Conservation (phyloP, 768 basidiomycete species). For the Lactifluus piperatus region DNA sequence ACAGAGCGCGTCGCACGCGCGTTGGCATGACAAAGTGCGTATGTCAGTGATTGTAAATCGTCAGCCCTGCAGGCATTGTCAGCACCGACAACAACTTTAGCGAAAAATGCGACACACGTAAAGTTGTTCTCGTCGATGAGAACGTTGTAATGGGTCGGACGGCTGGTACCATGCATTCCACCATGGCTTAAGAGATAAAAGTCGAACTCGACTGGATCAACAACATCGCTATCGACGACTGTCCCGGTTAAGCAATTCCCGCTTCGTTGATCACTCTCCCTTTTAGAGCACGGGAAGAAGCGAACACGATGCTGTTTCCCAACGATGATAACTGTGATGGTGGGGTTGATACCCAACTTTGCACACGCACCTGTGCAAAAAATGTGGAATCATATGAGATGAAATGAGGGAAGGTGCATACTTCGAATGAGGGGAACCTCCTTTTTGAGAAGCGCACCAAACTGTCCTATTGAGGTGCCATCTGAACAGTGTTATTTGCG, state of each 20-base stretch:
- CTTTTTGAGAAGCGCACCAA: slow-evolving; percentile 38
- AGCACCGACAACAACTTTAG: neutral
- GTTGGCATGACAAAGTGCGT: slow-evolving; percentile 73
- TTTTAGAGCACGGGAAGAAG: slow-evolving; percentile 41
- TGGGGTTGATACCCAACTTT: slow-evolving; percentile 47
- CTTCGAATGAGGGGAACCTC: slow-evolving; percentile 57
- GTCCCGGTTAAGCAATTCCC: slow-evolving; percentile 74
- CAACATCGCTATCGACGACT: slow-evolving; percentile 62
- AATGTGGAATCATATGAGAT: neutral
- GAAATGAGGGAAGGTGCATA: slow-evolving; percentile 22
- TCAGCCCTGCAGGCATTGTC: slow-evolving; percentile 40
- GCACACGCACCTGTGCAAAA: slow-evolving; percentile 50
- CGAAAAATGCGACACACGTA: slow-evolving; percentile 33
- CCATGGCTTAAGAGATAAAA: slow-evolving; percentile 74
- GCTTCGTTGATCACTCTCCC: slow-evolving; percentile 46
- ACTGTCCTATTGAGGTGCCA: slow-evolving; percentile 51
- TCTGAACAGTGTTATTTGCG: slow-evolving; percentile 25
- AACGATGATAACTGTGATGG: slow-evolving; percentile 71
- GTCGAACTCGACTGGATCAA: slow-evolving; percentile 66
- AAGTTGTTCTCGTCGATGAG: slow-evolving; percentile 51
- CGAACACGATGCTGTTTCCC: slow-evolving; percentile 69
- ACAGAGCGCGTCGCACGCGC: slow-evolving; percentile 74
- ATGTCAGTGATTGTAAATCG: slow-evolving; percentile 59
- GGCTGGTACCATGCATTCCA: slow-evolving; percentile 67
- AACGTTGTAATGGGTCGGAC: slow-evolving; percentile 52